Percentiles rank a stretch among this genome's conserved stretches.
Conservation (phyloP, 768 basidiomycete genomes). For the Russula ochroleuca region DNA sequence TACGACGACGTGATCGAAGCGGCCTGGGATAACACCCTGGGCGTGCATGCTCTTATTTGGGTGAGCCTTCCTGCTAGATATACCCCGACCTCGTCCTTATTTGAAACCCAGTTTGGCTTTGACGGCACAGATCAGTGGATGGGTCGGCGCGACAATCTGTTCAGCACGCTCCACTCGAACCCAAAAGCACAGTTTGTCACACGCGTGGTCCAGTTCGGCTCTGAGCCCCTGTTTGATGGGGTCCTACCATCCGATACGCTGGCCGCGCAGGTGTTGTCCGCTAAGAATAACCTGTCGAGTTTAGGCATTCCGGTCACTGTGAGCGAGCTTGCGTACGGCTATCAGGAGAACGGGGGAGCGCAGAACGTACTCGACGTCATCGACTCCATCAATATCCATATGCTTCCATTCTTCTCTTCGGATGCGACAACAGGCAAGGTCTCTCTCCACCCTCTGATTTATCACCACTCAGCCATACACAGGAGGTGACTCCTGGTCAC, state of each 20-base stretch:
- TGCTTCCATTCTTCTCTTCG: constrained; percentile 63
- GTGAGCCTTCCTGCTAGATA: constrained; percentile 36
- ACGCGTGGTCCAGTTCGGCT: constrained; percentile 65
- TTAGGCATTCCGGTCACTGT: constrained; percentile 66
- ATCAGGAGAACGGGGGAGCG: constrained; percentile 49
- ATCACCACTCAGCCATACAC: constrained; percentile 1
- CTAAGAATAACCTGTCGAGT: constrained; percentile 46
- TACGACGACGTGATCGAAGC: constrained; percentile 61
- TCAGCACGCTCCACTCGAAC: constrained; percentile 32
- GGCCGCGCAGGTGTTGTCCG: constrained; percentile 46
- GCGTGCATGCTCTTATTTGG: constrained; percentile 73
- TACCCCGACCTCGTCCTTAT: background rate
- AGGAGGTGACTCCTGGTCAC: constrained; percentile 60
- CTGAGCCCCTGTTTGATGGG: constrained; percentile 61
- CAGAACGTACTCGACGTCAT: constrained; percentile 53
- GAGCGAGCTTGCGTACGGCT: constrained; percentile 39
- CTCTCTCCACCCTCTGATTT: background rate
- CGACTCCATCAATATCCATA: constrained; percentile 64
- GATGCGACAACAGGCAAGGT: constrained; percentile 51
- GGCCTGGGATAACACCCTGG: constrained; percentile 62
- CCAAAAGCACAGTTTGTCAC: constrained; percentile 55
- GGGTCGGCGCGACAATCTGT: constrained; percentile 31
- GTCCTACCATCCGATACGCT: constrained; percentile 49
- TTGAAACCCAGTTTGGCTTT: constrained; percentile 32
- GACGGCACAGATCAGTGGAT: constrained; percentile 31